Evolutionary conservation across 2,329 filamentous ascomycete species (phyloP).

Genomic region (Ophiostoma angusticollis): DNA sequence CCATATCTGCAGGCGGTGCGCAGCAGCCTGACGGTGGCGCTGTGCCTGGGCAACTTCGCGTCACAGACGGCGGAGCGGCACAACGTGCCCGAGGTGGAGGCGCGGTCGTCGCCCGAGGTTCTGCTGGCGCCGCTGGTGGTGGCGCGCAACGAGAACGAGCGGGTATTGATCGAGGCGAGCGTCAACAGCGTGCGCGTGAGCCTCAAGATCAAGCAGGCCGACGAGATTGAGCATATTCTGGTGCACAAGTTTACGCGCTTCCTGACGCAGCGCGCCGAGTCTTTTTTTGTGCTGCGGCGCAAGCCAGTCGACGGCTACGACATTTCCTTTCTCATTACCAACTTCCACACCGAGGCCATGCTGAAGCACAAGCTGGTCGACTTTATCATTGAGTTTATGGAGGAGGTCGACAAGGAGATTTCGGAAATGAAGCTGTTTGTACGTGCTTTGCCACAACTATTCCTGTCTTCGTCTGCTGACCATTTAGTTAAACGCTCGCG

Average conservation of each 20-base stretch:
- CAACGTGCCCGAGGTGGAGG: constrained; percentile 97
- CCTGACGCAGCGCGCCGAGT: constrained; percentile 88
- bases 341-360: constrained; percentile 98
- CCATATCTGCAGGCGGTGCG: constrained; percentile 95
- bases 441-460: constrained; percentile 26
- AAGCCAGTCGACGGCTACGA: constrained; percentile 98
- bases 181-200: constrained; percentile 95
- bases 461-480: constrained; percentile 7
- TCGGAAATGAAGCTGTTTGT: constrained; percentile 99
- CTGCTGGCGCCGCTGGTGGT: constrained; percentile 83
- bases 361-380: constrained; percentile 98
- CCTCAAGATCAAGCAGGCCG: constrained; percentile 98
- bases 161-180: constrained; percentile 88
- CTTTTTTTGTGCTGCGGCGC: constrained; percentile 89
- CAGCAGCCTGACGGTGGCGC: constrained; percentile 82
- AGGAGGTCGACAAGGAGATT: constrained; percentile 99
- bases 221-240: constrained; percentile 95
- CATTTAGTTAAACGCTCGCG: constrained; percentile 76
- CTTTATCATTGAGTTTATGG: constrained; percentile 99
- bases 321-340: constrained; percentile 96
- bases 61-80: constrained; percentile 93
- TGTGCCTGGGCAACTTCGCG: constrained; percentile 92
- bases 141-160: constrained; percentile 92
- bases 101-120: constrained; percentile 82
- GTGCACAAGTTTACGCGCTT: constrained; percentile 98